Evolutionary conservation across 2,329 filamentous ascomycete genomes (phyloP), one percentile per base, ranked within the genome.

Genomic region (Penicillium aurantiogriseum): DNA sequence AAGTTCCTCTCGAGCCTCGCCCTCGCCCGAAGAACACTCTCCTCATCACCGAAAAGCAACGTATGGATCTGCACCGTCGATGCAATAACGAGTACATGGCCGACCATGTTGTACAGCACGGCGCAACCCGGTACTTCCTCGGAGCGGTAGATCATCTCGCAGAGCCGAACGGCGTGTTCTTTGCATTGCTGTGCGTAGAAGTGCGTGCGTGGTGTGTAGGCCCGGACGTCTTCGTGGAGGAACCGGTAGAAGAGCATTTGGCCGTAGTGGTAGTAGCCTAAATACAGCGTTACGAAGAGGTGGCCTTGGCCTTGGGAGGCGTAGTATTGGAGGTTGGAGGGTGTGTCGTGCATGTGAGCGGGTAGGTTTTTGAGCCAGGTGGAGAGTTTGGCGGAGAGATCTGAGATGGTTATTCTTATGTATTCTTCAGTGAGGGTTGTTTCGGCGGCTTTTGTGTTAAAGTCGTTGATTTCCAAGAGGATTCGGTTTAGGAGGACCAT

Each of bases 171-270:
- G 0, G 79, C 76, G 53, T 79, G 73, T 2, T 65, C 54, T 58
- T 78, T 77, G 62, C 76, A 79, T 51, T 72, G 74, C 6, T 71
- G 61, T 2, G 76, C 74, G 54, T 78, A 77, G 48, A 40, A 59
- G 44, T 46, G 61, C n/a, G 59, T 58, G 4, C 56, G 51, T 11
- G 61, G 47, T 9, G 54, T 54, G 9, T 57, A 54, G 3, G 56
- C 47, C 31, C 65, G 60, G 5, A 63, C 60, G 27, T 71, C 66
- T 23, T 71, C 67, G 44, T 75, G 72, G 0, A 81, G 70, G 59
- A 78, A 81, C 50, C 77, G 77, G 57, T 80, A 81, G 65, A 76
- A 79, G 5, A 82, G 72, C n/a, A 81, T 69, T 50, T 79, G 75
- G 5, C 73, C 71, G 58, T 77, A 80, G 62, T 81, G 74, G 49